Conservation (phyloP, 805 yeast species). For the Candida oleophila region DNA sequence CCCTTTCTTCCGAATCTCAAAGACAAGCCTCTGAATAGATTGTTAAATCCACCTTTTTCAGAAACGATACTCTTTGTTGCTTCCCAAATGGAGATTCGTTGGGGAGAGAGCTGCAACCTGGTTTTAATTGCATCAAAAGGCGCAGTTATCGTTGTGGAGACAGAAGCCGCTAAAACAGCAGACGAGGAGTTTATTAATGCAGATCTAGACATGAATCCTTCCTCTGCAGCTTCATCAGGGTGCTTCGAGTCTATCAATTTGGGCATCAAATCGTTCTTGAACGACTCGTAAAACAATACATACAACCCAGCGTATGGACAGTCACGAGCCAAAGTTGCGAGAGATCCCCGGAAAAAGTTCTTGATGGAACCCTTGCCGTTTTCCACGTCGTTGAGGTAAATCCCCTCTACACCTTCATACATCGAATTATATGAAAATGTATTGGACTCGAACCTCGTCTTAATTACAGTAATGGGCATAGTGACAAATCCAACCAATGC, state of each 20-base stretch:
- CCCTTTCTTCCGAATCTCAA: conserved; percentile 84
- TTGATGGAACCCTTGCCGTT: conserved; percentile 33
- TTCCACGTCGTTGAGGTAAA: conserved; percentile 35
- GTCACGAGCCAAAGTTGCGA: conserved; percentile 85
- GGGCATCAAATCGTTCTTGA: conserved; percentile 59
- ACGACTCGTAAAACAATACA: conserved; percentile 77
- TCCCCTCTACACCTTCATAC: conserved; percentile 55
- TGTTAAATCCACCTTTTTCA: conserved; percentile 47
- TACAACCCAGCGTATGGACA: conserved; percentile 97
- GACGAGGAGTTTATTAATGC: conserved; percentile 67
- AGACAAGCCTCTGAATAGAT: conserved; percentile 80
- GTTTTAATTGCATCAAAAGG: conserved; percentile 97
- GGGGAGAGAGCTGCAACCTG: conserved; percentile 66
- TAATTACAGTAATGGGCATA: conserved; percentile 92
- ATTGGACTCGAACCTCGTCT: conserved; percentile 86
- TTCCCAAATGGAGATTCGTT: conserved; percentile 32
- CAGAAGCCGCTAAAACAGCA: conserved; percentile 69
- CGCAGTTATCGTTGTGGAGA: conserved; percentile 68
- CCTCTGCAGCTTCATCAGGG: no score
- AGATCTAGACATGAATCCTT: conserved; percentile 28
- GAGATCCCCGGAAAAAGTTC: conserved; percentile 85
- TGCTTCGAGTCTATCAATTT: no score
- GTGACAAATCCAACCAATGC: conserved; percentile 81
- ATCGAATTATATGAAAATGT: conserved; percentile 68
- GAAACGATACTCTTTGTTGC: conserved; percentile 41